Base-by-base conservation (phyloP, 2,329 filamentous ascomycete genomes). In the Sporothrix phasma region DNA sequence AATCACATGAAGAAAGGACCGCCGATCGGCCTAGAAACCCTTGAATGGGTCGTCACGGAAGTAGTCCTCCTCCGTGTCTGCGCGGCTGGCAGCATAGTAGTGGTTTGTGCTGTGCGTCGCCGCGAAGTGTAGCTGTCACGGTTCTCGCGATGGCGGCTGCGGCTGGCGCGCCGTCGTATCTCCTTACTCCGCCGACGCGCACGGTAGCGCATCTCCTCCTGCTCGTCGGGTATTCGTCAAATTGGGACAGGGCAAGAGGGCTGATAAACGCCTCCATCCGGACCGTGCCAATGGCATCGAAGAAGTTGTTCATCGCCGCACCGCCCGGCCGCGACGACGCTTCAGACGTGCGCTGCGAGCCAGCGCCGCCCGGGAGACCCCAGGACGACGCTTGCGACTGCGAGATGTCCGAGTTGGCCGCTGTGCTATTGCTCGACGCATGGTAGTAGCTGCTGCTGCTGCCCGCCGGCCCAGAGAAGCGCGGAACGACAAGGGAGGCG, bases 211-310 rank as follows among this genome's bases (percentile, higher is more conserved):
- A 78, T 75, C 67, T 84, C 81, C 26, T 83, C 81, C 24, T 76
- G 73, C 67, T 83, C 81, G 62, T 80, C 77, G 0, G 76, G 47
- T 77, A 74, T 13, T 81, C 79, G 13, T 77, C 76, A 61, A 80
- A 76, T 64, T 77, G 76, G 2, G 76, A 41, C 22, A 67, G 43
- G 1, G 82, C 78, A 11, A 87, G 73, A 0, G 85, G 85, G 69
- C 80, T 85, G 69, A 99, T 95, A 74, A 97, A 99, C 0, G 94
- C 94, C 74, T 97, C 93, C 93, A 99, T 97, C 31, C 94, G 86
- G 54, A 97, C 86, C 1, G 92, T 97, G 1, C 92, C 92, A 65
- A 95, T 88, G 1, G 89, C 89, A 70, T 95, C 92, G 71, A 94
- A 94, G 77, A 94, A 92, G 73, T 86, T 85, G 64, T 69, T 72